A percentile compares a stretch with the other conserved stretches of the same genome.
Evolutionary conservation across 768 basidiomycete species (phyloP).

Genomic region (Piloderma croceum): DNA sequence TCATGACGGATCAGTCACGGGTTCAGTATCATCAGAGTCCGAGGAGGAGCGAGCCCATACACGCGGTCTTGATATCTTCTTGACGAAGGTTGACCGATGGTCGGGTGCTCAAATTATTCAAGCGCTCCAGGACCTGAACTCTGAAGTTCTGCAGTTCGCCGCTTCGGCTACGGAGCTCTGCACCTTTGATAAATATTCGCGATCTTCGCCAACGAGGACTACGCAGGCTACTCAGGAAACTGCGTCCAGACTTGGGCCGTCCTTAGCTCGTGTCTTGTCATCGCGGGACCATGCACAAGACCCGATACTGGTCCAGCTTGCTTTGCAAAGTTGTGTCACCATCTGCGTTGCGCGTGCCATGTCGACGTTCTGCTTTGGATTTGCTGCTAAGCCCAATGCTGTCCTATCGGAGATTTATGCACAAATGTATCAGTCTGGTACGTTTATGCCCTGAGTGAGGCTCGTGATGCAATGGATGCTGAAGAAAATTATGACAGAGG

Average conservation of each 20-base stretch:
- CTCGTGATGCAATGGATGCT: conserved; percentile 2
- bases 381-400: conserved; percentile 63
- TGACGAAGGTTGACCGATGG: conserved; percentile 70
- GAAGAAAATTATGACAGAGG: conserved; percentile 38
- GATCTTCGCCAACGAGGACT: conserved; percentile 34
- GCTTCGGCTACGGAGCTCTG: conserved; percentile 69
- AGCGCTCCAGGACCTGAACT: conserved; percentile 73
- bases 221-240: conserved; percentile 56
- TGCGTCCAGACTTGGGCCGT: conserved; percentile 55
- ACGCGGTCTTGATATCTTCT: conserved; percentile 58
- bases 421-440: conserved; percentile 52
- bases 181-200: conserved; percentile 40
- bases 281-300: conserved; percentile 68
- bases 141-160: conserved; percentile 75
- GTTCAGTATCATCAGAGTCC: neutral
- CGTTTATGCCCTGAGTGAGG: conserved; percentile 12
- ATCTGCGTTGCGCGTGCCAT: conserved; percentile 63
- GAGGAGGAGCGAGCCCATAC: conserved; percentile 42
- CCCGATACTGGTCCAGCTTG: conserved; percentile 71
- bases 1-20: neutral
- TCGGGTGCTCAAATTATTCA: conserved; percentile 76
- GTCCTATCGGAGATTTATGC: conserved; percentile 57
- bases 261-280: conserved; percentile 55
- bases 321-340: conserved; percentile 64
- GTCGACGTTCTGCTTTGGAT: conserved; percentile 68